phyloP scores from a whole-genome alignment of 805 yeast genomes.

The Wickerhamiella galacta region DNA sequence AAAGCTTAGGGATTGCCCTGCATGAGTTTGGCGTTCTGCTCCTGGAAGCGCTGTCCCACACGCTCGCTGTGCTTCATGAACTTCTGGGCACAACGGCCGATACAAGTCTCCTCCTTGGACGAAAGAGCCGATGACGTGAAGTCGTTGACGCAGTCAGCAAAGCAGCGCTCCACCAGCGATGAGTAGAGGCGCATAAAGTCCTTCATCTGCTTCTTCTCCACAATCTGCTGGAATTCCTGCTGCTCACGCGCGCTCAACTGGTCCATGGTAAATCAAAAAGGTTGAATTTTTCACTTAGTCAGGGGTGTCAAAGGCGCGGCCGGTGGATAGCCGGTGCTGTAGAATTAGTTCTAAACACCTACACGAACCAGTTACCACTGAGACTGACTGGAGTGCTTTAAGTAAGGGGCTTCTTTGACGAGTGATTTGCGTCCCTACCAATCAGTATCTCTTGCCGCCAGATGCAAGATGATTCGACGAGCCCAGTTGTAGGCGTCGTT shows the following conservation, averaged over 20 bases:
- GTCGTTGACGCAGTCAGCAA: constrained; percentile 94
- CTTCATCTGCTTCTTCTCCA: constrained; percentile 95
- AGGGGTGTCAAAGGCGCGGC: too few species aligned
- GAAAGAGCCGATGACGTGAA: constrained; percentile 85
- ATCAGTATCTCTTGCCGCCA: too few species aligned
- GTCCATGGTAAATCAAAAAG: constrained; percentile 60
- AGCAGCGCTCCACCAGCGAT: constrained; percentile 89
- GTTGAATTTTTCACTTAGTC: too few species aligned
- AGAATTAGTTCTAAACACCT: too few species aligned
- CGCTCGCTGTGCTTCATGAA: constrained; percentile 96
- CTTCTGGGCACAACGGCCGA: constrained; percentile 87
- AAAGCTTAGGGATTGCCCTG: too few species aligned
- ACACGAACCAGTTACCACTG: too few species aligned
- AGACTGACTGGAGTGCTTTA: too few species aligned
- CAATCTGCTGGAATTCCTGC: constrained; percentile 87
- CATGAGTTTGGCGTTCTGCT: constrained; percentile 44
- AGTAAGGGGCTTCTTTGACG: too few species aligned
- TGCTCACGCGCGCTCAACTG: constrained; percentile 90
- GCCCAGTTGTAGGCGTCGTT: constrained; percentile 47
- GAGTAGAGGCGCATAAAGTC: constrained; percentile 97
- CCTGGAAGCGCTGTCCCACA: constrained; percentile 97
- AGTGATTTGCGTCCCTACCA: too few species aligned
- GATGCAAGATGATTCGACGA: constrained; percentile 7
- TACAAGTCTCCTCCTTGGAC: constrained; percentile 69
- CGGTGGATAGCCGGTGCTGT: too few species aligned